Percentiles rank a stretch among this genome's conserved stretches.
These are phyloP conservation scores for Candida multigemmis DNA, from an alignment of 805 yeast genomes.

Conservation along the genomic window DNA sequence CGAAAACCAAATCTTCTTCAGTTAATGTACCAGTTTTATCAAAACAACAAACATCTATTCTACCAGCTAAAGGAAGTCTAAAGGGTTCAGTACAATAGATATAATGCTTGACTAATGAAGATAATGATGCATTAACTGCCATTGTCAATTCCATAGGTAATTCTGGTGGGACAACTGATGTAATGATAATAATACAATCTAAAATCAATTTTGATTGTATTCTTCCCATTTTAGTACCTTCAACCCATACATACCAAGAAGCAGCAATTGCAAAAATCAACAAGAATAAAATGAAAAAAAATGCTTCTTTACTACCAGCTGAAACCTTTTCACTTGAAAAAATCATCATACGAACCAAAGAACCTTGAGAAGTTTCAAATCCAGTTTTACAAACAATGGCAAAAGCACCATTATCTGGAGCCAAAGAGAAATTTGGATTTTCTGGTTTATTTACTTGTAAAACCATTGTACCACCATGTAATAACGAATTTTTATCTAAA, in stretches of 20 bases:
- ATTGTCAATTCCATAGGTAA: constrained; percentile 97
- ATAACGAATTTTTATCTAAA: constrained; percentile 75
- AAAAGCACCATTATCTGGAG: constrained; percentile 90
- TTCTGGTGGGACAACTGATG: constrained; percentile 98
- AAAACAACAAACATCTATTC: constrained; percentile 96
- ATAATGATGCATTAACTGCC: constrained; percentile 91
- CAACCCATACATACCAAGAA: constrained; percentile 96
- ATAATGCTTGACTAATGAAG: constrained; percentile 78
- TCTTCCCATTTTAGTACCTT: constrained; percentile 94
- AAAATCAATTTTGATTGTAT: constrained; percentile 86
- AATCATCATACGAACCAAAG: constrained; percentile 94
- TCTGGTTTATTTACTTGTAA: constrained; percentile 79
- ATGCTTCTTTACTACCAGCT: constrained; percentile 91
- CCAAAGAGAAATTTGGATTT: constrained; percentile 38
- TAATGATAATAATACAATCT: constrained; percentile 91
- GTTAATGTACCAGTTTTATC: constrained; percentile 98
- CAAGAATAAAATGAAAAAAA: constrained; percentile 83
- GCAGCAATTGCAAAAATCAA: constrained; percentile 91
- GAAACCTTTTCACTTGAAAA: constrained; percentile 94
- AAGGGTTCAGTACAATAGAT: constrained; percentile 98
- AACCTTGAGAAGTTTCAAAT: constrained; percentile 97
- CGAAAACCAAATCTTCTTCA: constrained; percentile 92
- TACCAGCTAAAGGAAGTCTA: constrained; percentile 95
- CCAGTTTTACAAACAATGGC: constrained; percentile 91
- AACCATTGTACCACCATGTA: constrained; percentile 95